Percentiles rank a stretch among this genome's conserved stretches.
phyloP scores from a whole-genome alignment of 495 filamentous ascomycete genomes.

The Penicillium argentinense region DNA sequence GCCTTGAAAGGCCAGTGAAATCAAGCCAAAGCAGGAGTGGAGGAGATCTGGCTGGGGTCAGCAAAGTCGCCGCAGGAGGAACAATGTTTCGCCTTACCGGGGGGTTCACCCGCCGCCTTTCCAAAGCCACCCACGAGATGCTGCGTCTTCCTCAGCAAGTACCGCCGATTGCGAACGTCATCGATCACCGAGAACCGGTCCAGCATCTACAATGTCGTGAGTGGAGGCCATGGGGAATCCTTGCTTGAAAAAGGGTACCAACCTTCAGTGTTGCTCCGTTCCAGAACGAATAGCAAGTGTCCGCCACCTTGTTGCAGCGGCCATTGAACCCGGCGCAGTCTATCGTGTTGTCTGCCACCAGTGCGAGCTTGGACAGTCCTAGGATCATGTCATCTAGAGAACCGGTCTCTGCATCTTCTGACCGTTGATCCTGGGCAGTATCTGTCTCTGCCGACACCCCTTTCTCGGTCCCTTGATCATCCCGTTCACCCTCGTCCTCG shows the following conservation, averaged over 20 bases:
- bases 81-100: conserved; percentile 46
- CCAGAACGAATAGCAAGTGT: conserved; percentile 98
- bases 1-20: conserved; percentile 67
- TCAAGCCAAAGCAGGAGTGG: conserved; percentile 86
- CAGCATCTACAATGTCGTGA: conserved; percentile 56
- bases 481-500: conserved; percentile 44
- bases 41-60: conserved; percentile 63
- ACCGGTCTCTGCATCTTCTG: conserved; percentile 4
- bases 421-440: background rate
- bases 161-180: conserved; percentile 60
- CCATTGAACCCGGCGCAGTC: conserved; percentile 77
- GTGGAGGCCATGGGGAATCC: background rate
- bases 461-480: conserved; percentile 28
- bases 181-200: conserved; percentile 61
- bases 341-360: conserved; percentile 33
- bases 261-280: conserved; percentile 68
- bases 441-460: background rate
- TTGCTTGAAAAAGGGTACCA: conserved; percentile 14
- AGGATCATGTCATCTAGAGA: conserved; percentile 28
- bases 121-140: conserved; percentile 89
- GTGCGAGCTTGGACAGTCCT: conserved; percentile 35
- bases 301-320: conserved; percentile 80
- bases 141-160: conserved; percentile 85
- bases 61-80: conserved; percentile 6
- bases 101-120: conserved; percentile 75